Conservation (phyloP, 805 yeast genomes). For the Metschnikowia anglica region DNA sequence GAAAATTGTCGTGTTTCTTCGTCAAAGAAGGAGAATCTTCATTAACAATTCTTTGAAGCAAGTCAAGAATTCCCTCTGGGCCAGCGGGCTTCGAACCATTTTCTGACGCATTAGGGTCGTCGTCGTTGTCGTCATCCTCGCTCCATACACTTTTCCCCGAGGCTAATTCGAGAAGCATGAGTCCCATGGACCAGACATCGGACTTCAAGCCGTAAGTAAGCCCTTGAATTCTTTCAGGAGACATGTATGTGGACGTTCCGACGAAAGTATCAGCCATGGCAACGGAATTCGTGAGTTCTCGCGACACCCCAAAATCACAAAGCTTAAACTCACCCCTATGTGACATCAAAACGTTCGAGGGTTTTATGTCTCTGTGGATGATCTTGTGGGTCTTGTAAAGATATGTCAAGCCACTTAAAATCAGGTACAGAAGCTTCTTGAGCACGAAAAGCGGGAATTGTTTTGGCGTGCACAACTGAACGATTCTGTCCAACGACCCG, state of each 20-base stretch:
- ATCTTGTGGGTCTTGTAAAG: constrained; percentile 81
- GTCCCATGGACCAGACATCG: constrained; percentile 95
- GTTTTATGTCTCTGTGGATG: constrained; percentile 94
- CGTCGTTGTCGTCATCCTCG: constrained; percentile 29
- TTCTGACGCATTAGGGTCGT: background rate
- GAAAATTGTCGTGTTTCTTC: constrained; percentile 31
- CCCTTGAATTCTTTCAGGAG: constrained; percentile 97
- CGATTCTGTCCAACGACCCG: constrained; percentile 82
- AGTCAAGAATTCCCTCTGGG: constrained; percentile 86
- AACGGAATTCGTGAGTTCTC: constrained; percentile 87
- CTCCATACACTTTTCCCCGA: constrained; percentile 81
- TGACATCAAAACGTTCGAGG: constrained; percentile 87
- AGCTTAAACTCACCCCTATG: constrained; percentile 84
- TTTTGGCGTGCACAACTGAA: constrained; percentile 45
- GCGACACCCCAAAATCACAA: constrained; percentile 95
- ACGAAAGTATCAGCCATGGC: constrained; percentile 91
- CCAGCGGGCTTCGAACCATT: constrained; percentile 31
- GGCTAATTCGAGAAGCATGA: constrained; percentile 85
- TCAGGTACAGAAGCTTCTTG: constrained; percentile 71
- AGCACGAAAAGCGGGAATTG: constrained; percentile 61
- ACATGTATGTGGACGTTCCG: constrained; percentile 95
- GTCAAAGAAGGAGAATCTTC: constrained; percentile 80
- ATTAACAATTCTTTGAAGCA: constrained; percentile 88
- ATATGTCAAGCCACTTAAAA: constrained; percentile 77
- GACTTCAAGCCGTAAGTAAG: constrained; percentile 90